Evolutionary conservation across 257 asterid genomes (phyloP), one percentile per base, ranked within the genome.

Genomic region (Lithospermum erythrorhizon): DNA sequence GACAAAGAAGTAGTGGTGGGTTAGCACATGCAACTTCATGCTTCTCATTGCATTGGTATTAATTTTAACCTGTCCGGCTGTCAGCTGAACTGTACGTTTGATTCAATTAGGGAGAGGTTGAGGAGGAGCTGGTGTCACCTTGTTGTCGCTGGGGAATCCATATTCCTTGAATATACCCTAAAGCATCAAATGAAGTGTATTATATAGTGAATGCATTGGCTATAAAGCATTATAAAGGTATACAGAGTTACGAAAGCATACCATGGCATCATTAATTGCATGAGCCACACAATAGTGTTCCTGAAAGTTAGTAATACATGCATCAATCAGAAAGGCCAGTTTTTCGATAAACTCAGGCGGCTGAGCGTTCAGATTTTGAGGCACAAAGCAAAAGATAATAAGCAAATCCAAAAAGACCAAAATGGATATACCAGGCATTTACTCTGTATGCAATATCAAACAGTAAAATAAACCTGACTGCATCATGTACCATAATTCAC

Each of bases 271-370:
- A 25, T 93, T 93, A 76, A 84, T 73, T 55, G 95, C 96, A 74
- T 72, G 81, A 52, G 86, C 74, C 74, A 86, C 97, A 62, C 97
- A 93, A 74, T 89, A 93, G 71, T 93, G 99, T 76, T 93, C 97
- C 97, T 86, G 95, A 59, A 78, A 87, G 66, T 57, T 6, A 22
- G 23, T 51, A 24, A 24, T 24, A 1, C 4, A 45, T 29, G 29
- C 21, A 22, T 23, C 27, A 24, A 24, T 1, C 48, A 62, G 29
- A 8, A 53, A 20, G 6, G 20, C 3, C 3, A 53, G n/a, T 19
- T 53, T 9, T 53, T 10, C 2, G 5, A 21, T 3, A 52, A 52
- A 22, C 55, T 52, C 21, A 18, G 21, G 3, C n/a, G n/a, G n/a
- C n/a, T n/a, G n/a, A n/a, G n/a, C n/a, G 21, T 7, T 55, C 56